Conservation (phyloP, 306 rosid species). For the Luffa acutangula region DNA sequence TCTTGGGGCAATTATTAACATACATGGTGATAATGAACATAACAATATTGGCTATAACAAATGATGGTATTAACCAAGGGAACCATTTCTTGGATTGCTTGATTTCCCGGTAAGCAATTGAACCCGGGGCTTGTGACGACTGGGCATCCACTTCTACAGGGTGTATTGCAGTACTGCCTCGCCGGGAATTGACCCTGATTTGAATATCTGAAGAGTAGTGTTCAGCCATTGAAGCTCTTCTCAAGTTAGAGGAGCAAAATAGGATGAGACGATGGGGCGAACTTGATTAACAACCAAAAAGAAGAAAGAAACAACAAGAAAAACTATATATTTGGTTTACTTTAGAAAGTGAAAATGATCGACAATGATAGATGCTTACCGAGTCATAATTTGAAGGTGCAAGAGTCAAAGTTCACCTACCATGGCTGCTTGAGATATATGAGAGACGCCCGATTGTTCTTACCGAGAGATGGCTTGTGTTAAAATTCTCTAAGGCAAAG, state of each 20-base stretch:
- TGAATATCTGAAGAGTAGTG: slow-evolving; percentile 26
- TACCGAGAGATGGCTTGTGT: neutral
- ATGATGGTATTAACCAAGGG: slow-evolving; percentile 59
- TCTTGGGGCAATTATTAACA: slow-evolving; percentile 82
- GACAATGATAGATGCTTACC: neutral
- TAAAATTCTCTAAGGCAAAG: neutral
- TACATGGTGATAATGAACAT: slow-evolving; percentile 69
- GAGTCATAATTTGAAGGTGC: neutral
- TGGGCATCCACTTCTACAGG: slow-evolving; percentile 34
- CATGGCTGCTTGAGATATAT: neutral
- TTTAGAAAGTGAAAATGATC: neutral
- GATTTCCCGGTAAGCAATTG: slow-evolving; percentile 23
- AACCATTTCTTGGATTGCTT: slow-evolving; percentile 67
- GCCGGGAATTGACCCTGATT: slow-evolving; percentile 33
- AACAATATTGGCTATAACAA: slow-evolving; percentile 46
- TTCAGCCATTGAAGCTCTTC: slow-evolving; percentile 33
- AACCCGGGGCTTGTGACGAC: slow-evolving; percentile 18
- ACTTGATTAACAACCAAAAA: neutral
- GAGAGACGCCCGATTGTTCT: neutral
- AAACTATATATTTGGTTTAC: neutral
- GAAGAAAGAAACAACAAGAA: too few relatives aligned
- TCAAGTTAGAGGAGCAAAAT: neutral
- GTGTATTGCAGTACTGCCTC: slow-evolving; percentile 32
- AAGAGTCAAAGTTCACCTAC: neutral
- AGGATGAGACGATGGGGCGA: neutral